A percentile compares a stretch with the other conserved stretches of the same genome.
Conservation (phyloP, 1,284 basidiomycete species). For the Tilletiopsis washingtonensis region DNA sequence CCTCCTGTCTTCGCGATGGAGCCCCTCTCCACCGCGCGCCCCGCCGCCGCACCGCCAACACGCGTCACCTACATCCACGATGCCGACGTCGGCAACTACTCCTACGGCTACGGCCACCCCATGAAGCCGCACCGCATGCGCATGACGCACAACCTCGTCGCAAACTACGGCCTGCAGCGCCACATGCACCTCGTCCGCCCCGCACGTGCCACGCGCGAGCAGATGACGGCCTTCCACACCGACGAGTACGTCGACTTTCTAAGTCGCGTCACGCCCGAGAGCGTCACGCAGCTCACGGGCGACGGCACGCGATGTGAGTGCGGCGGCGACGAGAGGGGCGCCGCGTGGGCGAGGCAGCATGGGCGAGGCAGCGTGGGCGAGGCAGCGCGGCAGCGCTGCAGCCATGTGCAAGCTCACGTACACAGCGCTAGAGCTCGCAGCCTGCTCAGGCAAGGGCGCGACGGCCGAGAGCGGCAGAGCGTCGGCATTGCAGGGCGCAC, state of each 20-base stretch:
- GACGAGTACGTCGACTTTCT: slow-evolving; percentile 96
- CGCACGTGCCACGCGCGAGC: slow-evolving; percentile 67
- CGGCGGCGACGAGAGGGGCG: too few relatives aligned
- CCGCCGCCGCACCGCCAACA: background rate
- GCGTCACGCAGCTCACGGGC: slow-evolving; percentile 57
- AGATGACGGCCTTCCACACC: slow-evolving; percentile 89
- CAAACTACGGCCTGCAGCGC: slow-evolving; percentile 79
- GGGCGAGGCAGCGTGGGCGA: too few relatives aligned
- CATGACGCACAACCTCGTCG: slow-evolving; percentile 76
- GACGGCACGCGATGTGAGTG: slow-evolving; percentile 53
- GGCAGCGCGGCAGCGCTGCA: too few relatives aligned
- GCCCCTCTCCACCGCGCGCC: background rate
- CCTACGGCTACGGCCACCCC: slow-evolving; percentile 77
- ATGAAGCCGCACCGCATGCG: slow-evolving; percentile 72
- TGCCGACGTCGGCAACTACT: slow-evolving; percentile 68
- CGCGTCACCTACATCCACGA: slow-evolving; percentile 8
- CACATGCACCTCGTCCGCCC: slow-evolving; percentile 84
- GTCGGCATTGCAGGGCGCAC: too few relatives aligned
- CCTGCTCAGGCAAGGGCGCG: too few relatives aligned
- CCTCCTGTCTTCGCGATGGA: background rate
- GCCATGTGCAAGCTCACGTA: too few relatives aligned
- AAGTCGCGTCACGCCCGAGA: slow-evolving; percentile 66
- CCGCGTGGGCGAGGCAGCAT: too few relatives aligned
- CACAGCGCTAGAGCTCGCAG: too few relatives aligned
- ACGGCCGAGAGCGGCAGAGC: too few relatives aligned